Conservation (phyloP, 148 eudicot species). For the Vaccinium myrtillus region DNA sequence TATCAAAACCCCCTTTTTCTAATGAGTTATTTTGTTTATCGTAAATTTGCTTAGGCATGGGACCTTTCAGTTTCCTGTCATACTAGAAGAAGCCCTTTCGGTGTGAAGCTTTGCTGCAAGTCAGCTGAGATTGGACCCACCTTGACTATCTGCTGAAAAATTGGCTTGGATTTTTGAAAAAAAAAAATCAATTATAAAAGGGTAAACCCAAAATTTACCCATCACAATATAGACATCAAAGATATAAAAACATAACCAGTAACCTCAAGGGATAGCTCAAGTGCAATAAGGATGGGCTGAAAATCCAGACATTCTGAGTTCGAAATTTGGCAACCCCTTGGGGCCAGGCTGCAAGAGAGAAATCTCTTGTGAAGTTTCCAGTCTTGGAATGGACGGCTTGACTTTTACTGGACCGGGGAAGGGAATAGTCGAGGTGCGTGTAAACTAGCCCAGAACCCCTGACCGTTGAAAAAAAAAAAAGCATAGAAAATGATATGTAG, state of each 20-base stretch:
- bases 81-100: conserved; percentile 28
- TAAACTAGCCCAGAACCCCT: no score
- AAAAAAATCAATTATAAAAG: background rate
- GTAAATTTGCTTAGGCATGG: conserved; percentile 8
- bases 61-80: conserved; percentile 19
- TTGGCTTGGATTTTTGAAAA: background rate
- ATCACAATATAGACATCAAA: background rate
- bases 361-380: no score
- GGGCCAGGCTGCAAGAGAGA: no score
- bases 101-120: conserved; percentile 28
- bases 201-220: background rate
- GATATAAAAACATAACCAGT: background rate
- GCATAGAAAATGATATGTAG: background rate
- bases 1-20: conserved; percentile 2
- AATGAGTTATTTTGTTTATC: background rate
- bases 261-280: no score
- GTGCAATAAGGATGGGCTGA: no score
- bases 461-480: no score
- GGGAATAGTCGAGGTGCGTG: no score
- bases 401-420: no score
- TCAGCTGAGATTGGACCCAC: conserved; percentile 26
- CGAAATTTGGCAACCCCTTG: no score
- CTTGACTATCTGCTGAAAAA: conserved; percentile 12
- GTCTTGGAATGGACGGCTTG: no score
- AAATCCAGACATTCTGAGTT: no score